Percentiles rank a stretch among this genome's conserved stretches.
These are phyloP conservation scores for Boletellus emodensis DNA, from an alignment of 768 basidiomycete species.

Conservation along the genomic window DNA sequence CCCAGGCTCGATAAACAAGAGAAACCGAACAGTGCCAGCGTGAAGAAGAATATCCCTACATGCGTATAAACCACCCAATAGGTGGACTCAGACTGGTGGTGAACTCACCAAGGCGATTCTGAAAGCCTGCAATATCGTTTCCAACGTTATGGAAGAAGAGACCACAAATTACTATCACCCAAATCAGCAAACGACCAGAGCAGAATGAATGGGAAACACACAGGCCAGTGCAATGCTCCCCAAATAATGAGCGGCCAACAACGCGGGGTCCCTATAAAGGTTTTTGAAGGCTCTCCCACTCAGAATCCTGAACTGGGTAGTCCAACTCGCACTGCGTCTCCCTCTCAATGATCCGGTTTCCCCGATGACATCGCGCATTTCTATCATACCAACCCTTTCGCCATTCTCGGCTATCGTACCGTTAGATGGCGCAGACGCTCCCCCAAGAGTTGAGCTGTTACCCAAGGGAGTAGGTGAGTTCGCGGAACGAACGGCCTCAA, in stretches of 20 bases:
- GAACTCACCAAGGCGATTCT: conserved; percentile 78
- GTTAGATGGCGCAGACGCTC: conserved; percentile 17
- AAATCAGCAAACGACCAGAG: conserved; percentile 3
- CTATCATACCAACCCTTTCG: conserved; percentile 31
- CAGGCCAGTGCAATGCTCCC: conserved; percentile 81
- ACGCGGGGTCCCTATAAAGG: conserved; percentile 88
- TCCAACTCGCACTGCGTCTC: conserved; percentile 77
- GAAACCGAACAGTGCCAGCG: conserved; percentile 94
- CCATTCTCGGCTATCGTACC: conserved; percentile 23
- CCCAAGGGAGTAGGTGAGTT: conserved; percentile 3
- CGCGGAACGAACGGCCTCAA: conserved; percentile 38
- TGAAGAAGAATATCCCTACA: conserved; percentile 92
- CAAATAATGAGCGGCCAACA: conserved; percentile 87
- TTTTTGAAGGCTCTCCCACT: conserved; percentile 99
- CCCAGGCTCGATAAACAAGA: conserved; percentile 93
- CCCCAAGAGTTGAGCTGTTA: neutral
- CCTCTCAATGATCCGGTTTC: conserved; percentile 69
- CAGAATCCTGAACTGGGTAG: conserved; percentile 89
- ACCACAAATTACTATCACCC: conserved; percentile 74
- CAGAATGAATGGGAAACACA: conserved; percentile 37
- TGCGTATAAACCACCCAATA: neutral
- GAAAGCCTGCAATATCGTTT: conserved; percentile 95
- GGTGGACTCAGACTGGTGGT: neutral
- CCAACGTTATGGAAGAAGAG: conserved; percentile 87
- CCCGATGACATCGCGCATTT: conserved; percentile 62